Evolutionary conservation across 78 protist species (phyloP), one percentile per base, ranked within the genome.

Genomic region (Goniomonas avonlea): DNA sequence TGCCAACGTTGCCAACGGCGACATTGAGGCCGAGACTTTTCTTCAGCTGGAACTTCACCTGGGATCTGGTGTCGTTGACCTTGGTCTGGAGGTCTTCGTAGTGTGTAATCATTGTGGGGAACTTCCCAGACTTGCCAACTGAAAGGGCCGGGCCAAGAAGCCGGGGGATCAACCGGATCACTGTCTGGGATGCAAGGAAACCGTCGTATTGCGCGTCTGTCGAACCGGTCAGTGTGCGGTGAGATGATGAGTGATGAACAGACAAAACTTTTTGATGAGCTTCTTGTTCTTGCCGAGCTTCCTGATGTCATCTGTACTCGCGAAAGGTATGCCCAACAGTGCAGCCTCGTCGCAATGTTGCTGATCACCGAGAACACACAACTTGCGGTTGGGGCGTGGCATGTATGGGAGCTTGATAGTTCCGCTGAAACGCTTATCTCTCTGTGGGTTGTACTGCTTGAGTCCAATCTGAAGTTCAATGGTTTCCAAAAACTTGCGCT

Each of bases 361-460:
- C n/a, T 86, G 95, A 83, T 98, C 98, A 69, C 92, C 98, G 34
- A 98, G 79, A 29, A 95, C 78, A 87, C 99, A 96, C 50, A 97
- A 87, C 25, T 29, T 65, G 77, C 85, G 58, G 68, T 61, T 78
- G 39, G 84, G 88, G 71, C 86, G 78, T 21, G 84, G 56, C 68
- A 60, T 35, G 82, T 55, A 53, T 18, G 87, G 92, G 37, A 86
- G 81, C 60, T 35, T 45, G 47, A 87, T 13, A 59, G 94, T 70
- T 63, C 99, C 99, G 53, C 86, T 71, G 98, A 98, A 97, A 89
- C 99, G 99, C 92, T 95, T 96, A 94, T 96, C 99, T 87, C 90
- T 93, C 81, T 86, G 83, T 85, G 98, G 92, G 78, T 97, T 99
- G 94, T 94, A 96, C 92, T 95, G 93, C 96, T 96, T 97, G 47